Evolutionary conservation across 768 basidiomycete species (phyloP).

Genomic region (Hebeloma cylindrosporum): DNA sequence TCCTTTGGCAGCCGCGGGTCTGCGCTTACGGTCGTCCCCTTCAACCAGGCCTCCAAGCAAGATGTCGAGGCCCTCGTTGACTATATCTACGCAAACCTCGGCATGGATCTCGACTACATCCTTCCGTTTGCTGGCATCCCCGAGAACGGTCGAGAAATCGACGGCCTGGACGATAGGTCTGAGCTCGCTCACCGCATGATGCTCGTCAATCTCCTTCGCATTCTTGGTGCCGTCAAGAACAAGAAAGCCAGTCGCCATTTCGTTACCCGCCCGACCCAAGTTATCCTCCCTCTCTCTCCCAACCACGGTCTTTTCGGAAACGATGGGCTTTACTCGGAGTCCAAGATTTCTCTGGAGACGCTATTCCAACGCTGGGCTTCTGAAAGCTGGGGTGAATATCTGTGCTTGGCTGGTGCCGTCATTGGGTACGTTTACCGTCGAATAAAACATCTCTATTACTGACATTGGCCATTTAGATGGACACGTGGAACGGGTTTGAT

Average conservation of each 20-base stretch:
- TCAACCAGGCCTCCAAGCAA: conserved; percentile 99
- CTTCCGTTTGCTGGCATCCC: conserved; percentile 98
- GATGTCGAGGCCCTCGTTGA: conserved; percentile 98
- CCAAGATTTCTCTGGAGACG: conserved; percentile 97
- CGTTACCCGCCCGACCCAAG: conserved; percentile 97
- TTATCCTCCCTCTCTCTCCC: conserved; percentile 95
- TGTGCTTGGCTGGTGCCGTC: conserved; percentile 96
- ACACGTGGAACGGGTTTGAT: conserved; percentile 97
- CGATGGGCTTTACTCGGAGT: conserved; percentile 97
- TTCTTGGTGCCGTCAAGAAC: conserved; percentile 94
- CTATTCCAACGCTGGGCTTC: conserved; percentile 98
- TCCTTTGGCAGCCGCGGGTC: conserved; percentile 92
- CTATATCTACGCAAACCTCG: conserved; percentile 94
- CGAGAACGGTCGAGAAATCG: conserved; percentile 98
- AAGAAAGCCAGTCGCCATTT: conserved; percentile 98
- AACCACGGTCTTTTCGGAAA: conserved; percentile 98
- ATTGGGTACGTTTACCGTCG: conserved; percentile 68
- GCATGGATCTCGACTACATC: conserved; percentile 97
- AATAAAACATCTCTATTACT: conserved; percentile 6
- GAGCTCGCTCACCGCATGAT: conserved; percentile 99
- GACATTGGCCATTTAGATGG: conserved; percentile 57
- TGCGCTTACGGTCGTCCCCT: conserved; percentile 96
- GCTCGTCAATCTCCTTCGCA: conserved; percentile 94
- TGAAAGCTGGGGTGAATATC: conserved; percentile 98
- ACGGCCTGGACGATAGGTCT: conserved; percentile 94